Evolutionary conservation across 148 eudicot species (phyloP).

Genomic region (Pouteria glomerata): DNA sequence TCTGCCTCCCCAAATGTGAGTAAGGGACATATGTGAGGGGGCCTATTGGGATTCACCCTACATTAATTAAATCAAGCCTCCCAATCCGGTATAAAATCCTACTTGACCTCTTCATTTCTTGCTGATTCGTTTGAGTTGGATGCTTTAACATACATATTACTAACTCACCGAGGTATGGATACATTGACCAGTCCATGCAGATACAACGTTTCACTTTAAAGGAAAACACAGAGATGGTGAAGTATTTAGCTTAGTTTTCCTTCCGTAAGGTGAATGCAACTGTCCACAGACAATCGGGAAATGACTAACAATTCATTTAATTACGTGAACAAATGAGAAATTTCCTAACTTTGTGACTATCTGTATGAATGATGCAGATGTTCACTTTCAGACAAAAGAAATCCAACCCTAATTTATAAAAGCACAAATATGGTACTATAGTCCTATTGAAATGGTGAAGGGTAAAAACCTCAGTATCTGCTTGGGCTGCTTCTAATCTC

Average conservation of each 20-base stretch:
- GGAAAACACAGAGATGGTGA: background rate
- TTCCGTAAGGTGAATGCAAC: background rate
- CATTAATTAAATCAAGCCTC: too few species aligned
- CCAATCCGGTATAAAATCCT: too few species aligned
- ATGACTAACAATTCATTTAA: background rate
- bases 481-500: slow-evolving; percentile 48
- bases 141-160: too few species aligned
- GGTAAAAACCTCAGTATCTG: slow-evolving; percentile 60
- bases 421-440: background rate
- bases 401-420: slow-evolving; percentile 1
- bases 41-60: too few species aligned
- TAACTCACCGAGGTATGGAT: background rate
- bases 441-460: slow-evolving; percentile 6
- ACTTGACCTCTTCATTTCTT: too few species aligned
- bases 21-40: too few species aligned
- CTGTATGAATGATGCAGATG: background rate
- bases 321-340: background rate
- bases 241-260: background rate
- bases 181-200: background rate
- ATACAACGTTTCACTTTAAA: background rate
- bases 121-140: too few species aligned
- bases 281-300: background rate
- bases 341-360: background rate
- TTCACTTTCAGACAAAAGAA: background rate
- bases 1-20: too few species aligned